Evolutionary conservation across 2,329 filamentous ascomycete species (phyloP).

Genomic region (Fusarium setosum): DNA sequence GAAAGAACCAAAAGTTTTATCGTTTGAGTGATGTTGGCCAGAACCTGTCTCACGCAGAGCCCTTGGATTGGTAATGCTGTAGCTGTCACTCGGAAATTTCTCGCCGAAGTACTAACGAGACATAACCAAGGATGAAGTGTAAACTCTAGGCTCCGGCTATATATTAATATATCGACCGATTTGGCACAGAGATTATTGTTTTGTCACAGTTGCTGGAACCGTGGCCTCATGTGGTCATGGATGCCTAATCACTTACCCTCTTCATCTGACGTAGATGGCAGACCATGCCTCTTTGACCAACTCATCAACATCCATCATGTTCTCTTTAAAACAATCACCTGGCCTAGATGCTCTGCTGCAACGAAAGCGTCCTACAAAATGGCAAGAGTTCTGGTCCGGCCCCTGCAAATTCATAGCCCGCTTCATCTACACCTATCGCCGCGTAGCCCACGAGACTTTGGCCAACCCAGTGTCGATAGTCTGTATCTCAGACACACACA

Average conservation of each 20-base stretch:
- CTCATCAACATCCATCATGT: background rate
- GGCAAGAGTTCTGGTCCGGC: constrained; percentile 12
- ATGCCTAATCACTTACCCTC: background rate
- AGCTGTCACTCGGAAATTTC: too few relatives aligned
- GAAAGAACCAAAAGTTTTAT: too few relatives aligned
- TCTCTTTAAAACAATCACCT: background rate
- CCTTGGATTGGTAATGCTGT: too few relatives aligned
- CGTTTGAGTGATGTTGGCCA: too few relatives aligned
- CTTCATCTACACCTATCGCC: constrained; percentile 7
- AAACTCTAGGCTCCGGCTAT: too few relatives aligned
- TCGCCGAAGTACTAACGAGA: too few relatives aligned
- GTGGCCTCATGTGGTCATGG: background rate
- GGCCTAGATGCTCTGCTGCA: constrained; percentile 6
- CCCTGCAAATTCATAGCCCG: constrained; percentile 8
- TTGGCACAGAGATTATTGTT: too few relatives aligned
- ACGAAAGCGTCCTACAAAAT: constrained; percentile 9
- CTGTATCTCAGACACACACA: constrained; percentile 60
- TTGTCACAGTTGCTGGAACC: too few relatives aligned
- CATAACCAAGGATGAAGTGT: too few relatives aligned
- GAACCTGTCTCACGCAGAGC: too few relatives aligned
- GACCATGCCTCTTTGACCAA: background rate
- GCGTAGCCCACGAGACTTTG: background rate
- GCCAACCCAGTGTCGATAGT: constrained; percentile 44
- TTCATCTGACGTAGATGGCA: background rate
- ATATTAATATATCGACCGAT: too few relatives aligned